A percentile compares a stretch with the other conserved stretches of the same genome.
phyloP scores from a whole-genome alignment of 2,329 filamentous ascomycete genomes.

The Sphaerulina vaccinii region DNA sequence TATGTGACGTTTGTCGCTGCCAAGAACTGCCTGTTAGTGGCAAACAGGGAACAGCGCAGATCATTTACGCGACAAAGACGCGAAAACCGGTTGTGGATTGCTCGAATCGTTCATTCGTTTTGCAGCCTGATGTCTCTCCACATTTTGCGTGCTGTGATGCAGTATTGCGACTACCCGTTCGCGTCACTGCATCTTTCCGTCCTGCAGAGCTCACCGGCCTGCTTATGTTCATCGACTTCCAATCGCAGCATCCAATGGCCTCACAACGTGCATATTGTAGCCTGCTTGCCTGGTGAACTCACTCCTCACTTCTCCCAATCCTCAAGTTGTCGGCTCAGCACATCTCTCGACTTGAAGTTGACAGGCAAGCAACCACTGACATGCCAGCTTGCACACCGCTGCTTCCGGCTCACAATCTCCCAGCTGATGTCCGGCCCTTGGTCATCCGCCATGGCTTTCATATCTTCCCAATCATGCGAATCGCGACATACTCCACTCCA shows the following conservation, averaged over 20 bases:
- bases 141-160: background rate
- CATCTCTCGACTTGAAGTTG: slow-evolving; percentile 14
- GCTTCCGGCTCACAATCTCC: slow-evolving; percentile 15
- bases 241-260: too few relatives aligned
- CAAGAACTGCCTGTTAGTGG: slow-evolving; percentile 9
- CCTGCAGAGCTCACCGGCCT: background rate
- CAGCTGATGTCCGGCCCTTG: slow-evolving; percentile 22
- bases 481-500: slow-evolving; percentile 18
- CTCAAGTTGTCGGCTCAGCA: slow-evolving; percentile 12
- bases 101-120: background rate
- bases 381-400: slow-evolving; percentile 23
- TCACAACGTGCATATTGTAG: too few relatives aligned
- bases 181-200: background rate
- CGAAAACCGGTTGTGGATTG: slow-evolving; percentile 7
- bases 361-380: slow-evolving; percentile 20
- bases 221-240: background rate
- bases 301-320: background rate
- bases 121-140: slow-evolving; percentile 4
- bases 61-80: slow-evolving; percentile 5
- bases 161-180: background rate
- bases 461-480: slow-evolving; percentile 21
- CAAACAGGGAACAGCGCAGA: slow-evolving; percentile 7
- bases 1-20: slow-evolving; percentile 2
- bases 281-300: too few relatives aligned
- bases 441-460: slow-evolving; percentile 13